Evolutionary conservation across 306 rosid species (phyloP).

Genomic region (Rosa persica): DNA sequence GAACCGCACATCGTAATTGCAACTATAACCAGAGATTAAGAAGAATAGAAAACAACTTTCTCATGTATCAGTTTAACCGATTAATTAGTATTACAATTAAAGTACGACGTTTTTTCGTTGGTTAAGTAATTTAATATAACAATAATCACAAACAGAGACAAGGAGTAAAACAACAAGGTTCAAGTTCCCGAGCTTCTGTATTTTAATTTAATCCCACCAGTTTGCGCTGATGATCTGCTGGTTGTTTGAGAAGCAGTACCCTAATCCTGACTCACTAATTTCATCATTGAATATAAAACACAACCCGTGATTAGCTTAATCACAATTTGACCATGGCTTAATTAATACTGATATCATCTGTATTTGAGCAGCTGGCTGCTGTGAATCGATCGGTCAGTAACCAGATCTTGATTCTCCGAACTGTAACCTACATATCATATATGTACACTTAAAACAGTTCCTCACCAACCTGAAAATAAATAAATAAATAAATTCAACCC

Average conservation of each 20-base stretch:
- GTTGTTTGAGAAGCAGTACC: slow-evolving; percentile 32
- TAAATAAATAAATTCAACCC: too few species aligned
- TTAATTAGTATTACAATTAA: not conserved
- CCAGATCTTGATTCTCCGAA: not conserved
- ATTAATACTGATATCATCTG: not conserved
- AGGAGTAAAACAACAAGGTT: slow-evolving; percentile 25
- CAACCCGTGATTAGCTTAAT: slow-evolving; percentile 17
- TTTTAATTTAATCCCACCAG: slow-evolving; percentile 3
- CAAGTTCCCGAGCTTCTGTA: slow-evolving; percentile 17
- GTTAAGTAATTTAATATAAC: slow-evolving; percentile 9
- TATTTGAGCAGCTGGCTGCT: not conserved
- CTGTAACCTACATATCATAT: not conserved
- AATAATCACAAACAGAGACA: slow-evolving; percentile 10
- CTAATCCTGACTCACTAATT: slow-evolving; percentile 9
- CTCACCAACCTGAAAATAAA: not conserved
- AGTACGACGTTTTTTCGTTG: not conserved
- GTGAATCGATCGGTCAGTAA: not conserved
- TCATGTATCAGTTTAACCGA: not conserved
- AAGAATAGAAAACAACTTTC: not conserved
- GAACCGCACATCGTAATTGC: not conserved
- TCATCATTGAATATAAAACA: not conserved
- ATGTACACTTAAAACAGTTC: too few species aligned
- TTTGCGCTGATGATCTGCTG: slow-evolving; percentile 20
- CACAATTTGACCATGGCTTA: not conserved
- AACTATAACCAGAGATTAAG: not conserved